Percentiles rank a stretch among this genome's conserved stretches.
Evolutionary conservation across 805 yeast species (phyloP).

Genomic region (Candida ovalis): DNA sequence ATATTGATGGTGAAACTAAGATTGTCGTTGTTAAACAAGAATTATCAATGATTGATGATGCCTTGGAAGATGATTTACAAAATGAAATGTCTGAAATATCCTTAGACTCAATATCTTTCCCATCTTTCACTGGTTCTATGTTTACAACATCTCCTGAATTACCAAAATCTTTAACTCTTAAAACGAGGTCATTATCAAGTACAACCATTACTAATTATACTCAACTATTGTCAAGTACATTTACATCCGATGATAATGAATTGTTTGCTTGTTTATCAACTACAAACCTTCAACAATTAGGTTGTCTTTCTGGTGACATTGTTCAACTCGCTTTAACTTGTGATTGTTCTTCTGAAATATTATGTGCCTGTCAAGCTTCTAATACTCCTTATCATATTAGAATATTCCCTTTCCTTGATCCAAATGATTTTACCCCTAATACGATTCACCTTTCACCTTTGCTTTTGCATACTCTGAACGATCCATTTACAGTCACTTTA

Average conservation of each 20-base stretch:
- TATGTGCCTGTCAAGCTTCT: slow-evolving; percentile 15
- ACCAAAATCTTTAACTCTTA: slow-evolving; percentile 9
- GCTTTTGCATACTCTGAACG: slow-evolving; percentile 45
- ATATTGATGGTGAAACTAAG: slow-evolving; percentile 41
- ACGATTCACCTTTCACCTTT: slow-evolving; percentile 61
- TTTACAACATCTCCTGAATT: slow-evolving; percentile 4
- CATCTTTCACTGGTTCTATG: slow-evolving; percentile 11
- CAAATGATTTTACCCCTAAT: slow-evolving; percentile 41
- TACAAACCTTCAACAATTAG: slow-evolving; percentile 49
- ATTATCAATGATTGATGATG: slow-evolving; percentile 4
- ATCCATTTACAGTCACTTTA: slow-evolving; percentile 26
- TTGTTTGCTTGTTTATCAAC: slow-evolving; percentile 44
- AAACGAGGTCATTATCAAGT: slow-evolving; percentile 6
- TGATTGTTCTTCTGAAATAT: slow-evolving; percentile 15
- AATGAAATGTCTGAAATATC: slow-evolving; percentile 9
- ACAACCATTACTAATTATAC: slow-evolving; percentile 17
- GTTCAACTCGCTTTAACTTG: slow-evolving; percentile 33
- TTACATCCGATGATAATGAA: slow-evolving; percentile 41
- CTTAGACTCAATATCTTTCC: slow-evolving; percentile 8
- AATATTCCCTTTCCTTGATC: slow-evolving; percentile 61
- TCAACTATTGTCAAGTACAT: slow-evolving; percentile 11
- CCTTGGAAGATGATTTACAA: slow-evolving; percentile 7
- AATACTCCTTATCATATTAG: slow-evolving; percentile 30
- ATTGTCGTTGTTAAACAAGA: slow-evolving; percentile 46
- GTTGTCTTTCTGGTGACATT: slow-evolving; percentile 67